Conservation (phyloP, 768 basidiomycete genomes). For the Brasilioporus rufonigricans region DNA sequence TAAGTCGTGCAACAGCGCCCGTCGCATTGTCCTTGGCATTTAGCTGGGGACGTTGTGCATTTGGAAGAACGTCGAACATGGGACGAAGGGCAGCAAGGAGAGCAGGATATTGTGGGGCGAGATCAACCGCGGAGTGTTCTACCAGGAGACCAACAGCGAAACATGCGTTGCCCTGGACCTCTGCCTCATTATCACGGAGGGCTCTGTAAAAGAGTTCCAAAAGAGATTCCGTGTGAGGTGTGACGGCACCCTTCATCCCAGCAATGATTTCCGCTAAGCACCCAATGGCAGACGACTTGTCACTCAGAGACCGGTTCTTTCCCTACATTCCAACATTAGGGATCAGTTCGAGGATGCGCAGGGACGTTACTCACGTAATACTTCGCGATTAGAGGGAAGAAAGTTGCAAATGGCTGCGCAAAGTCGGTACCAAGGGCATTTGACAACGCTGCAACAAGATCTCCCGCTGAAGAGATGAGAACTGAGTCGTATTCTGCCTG, state of each 20-base stretch:
- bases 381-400: slow-evolving; percentile 86
- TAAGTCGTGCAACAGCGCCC: slow-evolving; percentile 87
- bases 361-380: slow-evolving; percentile 70
- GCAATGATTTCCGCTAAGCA: slow-evolving; percentile 94
- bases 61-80: slow-evolving; percentile 66
- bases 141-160: slow-evolving; percentile 92
- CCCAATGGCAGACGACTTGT: slow-evolving; percentile 91
- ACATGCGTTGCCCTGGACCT: slow-evolving; percentile 94
- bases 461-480: slow-evolving; percentile 89
- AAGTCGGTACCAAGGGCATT: slow-evolving; percentile 85
- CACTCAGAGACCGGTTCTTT: slow-evolving; percentile 82
- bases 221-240: slow-evolving; percentile 77
- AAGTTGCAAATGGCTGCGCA: slow-evolving; percentile 73
- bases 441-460: slow-evolving; percentile 89
- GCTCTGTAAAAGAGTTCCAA: slow-evolving; percentile 83
- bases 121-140: slow-evolving; percentile 79
- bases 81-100: slow-evolving; percentile 80
- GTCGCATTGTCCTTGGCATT: slow-evolving; percentile 97
- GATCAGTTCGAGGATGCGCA: background rate
- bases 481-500: slow-evolving; percentile 97
- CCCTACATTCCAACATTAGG: slow-evolving; percentile 46
- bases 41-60: slow-evolving; percentile 60
- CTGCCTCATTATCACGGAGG: slow-evolving; percentile 80
- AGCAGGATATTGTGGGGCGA: slow-evolving; percentile 75
- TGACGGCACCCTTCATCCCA: slow-evolving; percentile 85